phyloP scores from a whole-genome alignment of 2,329 filamentous ascomycete species.

The Epichloe uncinata region DNA sequence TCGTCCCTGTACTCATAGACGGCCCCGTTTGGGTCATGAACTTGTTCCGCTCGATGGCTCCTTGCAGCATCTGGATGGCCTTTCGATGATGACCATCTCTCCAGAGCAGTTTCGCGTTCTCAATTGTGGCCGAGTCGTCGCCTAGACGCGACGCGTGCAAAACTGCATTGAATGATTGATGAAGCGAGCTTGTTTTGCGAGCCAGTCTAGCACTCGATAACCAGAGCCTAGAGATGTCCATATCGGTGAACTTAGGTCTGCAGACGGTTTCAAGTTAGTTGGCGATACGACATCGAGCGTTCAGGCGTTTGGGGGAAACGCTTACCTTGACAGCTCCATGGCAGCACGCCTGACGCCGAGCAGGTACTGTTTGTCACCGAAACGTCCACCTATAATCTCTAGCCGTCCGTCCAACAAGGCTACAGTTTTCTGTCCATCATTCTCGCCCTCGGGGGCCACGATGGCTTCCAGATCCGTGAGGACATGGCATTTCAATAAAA shows the following conservation, averaged over 20 bases:
- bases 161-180: conserved; percentile 88
- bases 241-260: conserved; percentile 48
- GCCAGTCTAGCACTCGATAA: conserved; percentile 73
- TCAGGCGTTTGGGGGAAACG: background rate
- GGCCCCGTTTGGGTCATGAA: conserved; percentile 42
- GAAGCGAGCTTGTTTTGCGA: conserved; percentile 68
- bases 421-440: conserved; percentile 21
- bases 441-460: conserved; percentile 34
- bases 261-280: background rate
- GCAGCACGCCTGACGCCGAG: conserved; percentile 73
- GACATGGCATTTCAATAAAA: conserved; percentile 76
- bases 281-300: background rate
- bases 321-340: conserved; percentile 65
- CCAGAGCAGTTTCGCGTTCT: conserved; percentile 88
- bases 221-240: conserved; percentile 75
- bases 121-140: conserved; percentile 79
- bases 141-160: conserved; percentile 75
- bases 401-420: conserved; percentile 54
- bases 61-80: conserved; percentile 81
- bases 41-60: conserved; percentile 70
- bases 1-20: conserved; percentile 20
- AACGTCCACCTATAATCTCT: conserved; percentile 78
- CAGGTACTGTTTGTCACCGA: conserved; percentile 86
- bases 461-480: conserved; percentile 79
- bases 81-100: conserved; percentile 87